Base-by-base conservation (phyloP, 2,329 filamentous ascomycete genomes). In the Penicillium sp. region DNA sequence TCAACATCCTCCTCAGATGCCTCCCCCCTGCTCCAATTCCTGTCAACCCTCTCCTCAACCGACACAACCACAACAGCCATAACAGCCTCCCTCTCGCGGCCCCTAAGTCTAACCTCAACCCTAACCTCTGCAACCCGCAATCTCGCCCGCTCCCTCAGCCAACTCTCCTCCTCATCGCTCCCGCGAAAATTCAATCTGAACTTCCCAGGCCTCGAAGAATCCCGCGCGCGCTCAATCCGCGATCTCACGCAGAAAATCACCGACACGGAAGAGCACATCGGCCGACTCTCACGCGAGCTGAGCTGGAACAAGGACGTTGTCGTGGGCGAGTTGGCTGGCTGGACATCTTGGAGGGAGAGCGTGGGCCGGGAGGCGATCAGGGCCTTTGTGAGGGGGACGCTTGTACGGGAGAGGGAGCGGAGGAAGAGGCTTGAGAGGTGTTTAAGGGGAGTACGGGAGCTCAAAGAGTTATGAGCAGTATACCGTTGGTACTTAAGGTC, bases 271-370 rank as follows among this genome's bases (percentile, higher is more conserved):
- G 78, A 83, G 19, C 92, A 97, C 73, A 85, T 91, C 11, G 86
- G 89, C 21, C 86, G 88, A 48, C 78, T 97, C n/a, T 89, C 90
- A 0, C 87, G 87, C 56, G 95, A 99, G 77, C 81, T 99, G 59
- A 83, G 92, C 54, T 97, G 95, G 76, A 97, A 93, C 52, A 94
- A 97, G 79, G 92, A 96, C 76, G 92, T 94, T 15, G 94, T 98
- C 26, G 94, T 96, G 7, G 85, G 88, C 1, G 95, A 99, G 79
- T 78, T 99, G 60, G 95, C 95, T 0, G 93, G 91, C 17, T 99
- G 95, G 92, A 93, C 97, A 72, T 92, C 96, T 46, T 87, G 93
- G 80, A 88, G 96, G 71, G 91, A 92, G 67, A 87, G 86, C 70
- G 88, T 91, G 79, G 93, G 91, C 1, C 83, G 88, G 64, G 86